These are phyloP conservation scores for Cupressus sempervirens DNA, from an alignment of 75 land plant genomes.

Conservation along the genomic window DNA sequence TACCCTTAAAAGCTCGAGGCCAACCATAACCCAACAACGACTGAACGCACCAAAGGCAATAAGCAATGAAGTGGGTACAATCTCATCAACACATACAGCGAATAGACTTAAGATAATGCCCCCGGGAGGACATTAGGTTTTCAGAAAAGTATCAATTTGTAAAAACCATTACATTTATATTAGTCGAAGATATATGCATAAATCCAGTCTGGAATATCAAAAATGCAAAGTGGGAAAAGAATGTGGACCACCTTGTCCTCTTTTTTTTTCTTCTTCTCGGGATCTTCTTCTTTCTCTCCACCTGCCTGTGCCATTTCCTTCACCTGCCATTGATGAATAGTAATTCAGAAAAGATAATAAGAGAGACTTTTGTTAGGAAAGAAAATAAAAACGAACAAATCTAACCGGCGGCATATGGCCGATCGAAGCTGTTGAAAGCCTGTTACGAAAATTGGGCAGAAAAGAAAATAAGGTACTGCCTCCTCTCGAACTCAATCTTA, in stretches of 20 bases:
- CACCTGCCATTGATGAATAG: not conserved
- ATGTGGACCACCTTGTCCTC: slow-evolving; percentile 57
- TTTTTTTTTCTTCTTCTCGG: slow-evolving; percentile 71
- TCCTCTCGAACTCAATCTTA: not conserved
- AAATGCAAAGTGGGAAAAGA: not conserved
- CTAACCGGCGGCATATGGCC: slow-evolving; percentile 5
- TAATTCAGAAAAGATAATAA: not conserved
- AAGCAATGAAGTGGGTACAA: not conserved
- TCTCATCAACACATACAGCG: not conserved
- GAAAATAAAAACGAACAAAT: not conserved
- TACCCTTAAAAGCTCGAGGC: too few relatives aligned
- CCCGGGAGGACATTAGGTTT: too few relatives aligned
- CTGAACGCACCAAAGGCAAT: not conserved
- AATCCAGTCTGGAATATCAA: not conserved
- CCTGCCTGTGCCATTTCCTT: slow-evolving; percentile 16
- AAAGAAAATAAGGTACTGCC: not conserved
- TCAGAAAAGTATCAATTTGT: not conserved
- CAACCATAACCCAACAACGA: too few relatives aligned
- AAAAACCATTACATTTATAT: not conserved
- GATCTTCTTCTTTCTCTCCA: slow-evolving; percentile 43
- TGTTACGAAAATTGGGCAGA: not conserved
- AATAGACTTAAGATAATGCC: not conserved
- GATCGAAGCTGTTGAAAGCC: not conserved
- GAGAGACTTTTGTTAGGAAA: not conserved
- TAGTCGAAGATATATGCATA: not conserved